Evolutionary conservation across 495 filamentous ascomycete species (phyloP).

Genomic region (Emericellopsis terricola): DNA sequence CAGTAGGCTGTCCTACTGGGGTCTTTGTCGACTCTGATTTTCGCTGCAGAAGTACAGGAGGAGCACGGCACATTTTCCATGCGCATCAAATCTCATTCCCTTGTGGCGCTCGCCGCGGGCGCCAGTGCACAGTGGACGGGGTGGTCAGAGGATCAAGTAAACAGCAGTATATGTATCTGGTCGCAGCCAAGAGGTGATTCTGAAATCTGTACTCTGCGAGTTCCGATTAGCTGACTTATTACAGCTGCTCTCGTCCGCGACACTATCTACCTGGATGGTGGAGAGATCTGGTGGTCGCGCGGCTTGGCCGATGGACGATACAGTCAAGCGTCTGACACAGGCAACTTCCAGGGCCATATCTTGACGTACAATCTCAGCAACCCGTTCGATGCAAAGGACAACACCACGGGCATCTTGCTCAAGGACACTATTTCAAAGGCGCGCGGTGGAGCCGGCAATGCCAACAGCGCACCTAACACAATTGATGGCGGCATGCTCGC

Average conservation of each 20-base stretch:
- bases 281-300: constrained; percentile 28
- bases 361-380: constrained; percentile 39
- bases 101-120: constrained; percentile 8
- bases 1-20: too few species aligned
- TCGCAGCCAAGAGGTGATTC: constrained; percentile 28
- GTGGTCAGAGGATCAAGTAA: constrained; percentile 25
- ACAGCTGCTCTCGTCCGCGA: constrained; percentile 44
- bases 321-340: constrained; percentile 7
- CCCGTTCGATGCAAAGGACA: constrained; percentile 34
- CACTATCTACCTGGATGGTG: constrained; percentile 53
- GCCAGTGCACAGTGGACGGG: constrained; percentile 12
- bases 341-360: constrained; percentile 26
- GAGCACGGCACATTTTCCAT: too few species aligned
- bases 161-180: constrained; percentile 42
- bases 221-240: not conserved
- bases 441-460: constrained; percentile 17
- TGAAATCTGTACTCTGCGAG: not conserved
- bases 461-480: constrained; percentile 39
- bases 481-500: constrained; percentile 46
- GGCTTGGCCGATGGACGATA: constrained; percentile 20
- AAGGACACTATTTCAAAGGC: constrained; percentile 20
- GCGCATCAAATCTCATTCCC: constrained; percentile 5
- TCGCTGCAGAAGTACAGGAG: too few species aligned
- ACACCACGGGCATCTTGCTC: constrained; percentile 32
- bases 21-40: too few species aligned